Percentiles rank a stretch among this genome's conserved stretches.
Conservation (phyloP, 805 yeast species). For the Pichia cabralensis region DNA sequence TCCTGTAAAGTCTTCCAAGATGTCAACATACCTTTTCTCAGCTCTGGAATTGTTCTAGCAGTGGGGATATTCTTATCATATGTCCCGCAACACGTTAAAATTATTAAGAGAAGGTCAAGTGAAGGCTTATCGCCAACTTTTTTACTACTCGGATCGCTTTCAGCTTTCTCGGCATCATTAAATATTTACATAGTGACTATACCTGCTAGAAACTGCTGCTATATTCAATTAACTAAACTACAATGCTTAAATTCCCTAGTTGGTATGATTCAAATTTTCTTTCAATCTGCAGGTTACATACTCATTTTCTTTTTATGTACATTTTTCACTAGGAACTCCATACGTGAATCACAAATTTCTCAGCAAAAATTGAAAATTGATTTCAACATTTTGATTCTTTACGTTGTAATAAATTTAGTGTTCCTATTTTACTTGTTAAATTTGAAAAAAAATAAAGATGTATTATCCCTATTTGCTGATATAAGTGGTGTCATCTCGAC, state of each 20-base stretch:
- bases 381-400: constrained; percentile 32
- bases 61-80: constrained; percentile 63
- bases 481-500: constrained; percentile 59
- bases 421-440: constrained; percentile 14
- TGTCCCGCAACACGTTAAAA: constrained; percentile 62
- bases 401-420: constrained; percentile 25
- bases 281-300: constrained; percentile 52
- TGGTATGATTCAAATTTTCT: constrained; percentile 55
- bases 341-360: constrained; percentile 37
- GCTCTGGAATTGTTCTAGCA: constrained; percentile 43
- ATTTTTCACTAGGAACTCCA: constrained; percentile 33
- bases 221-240: constrained; percentile 30
- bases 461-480: constrained; percentile 37
- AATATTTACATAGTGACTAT: constrained; percentile 56
- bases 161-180: constrained; percentile 57
- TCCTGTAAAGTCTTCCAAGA: constrained; percentile 37
- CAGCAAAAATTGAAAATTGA: constrained; percentile 31
- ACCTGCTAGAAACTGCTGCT: constrained; percentile 56
- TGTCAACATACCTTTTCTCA: constrained; percentile 42
- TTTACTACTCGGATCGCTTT: constrained; percentile 57
- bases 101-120: constrained; percentile 47
- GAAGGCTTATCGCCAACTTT: constrained; percentile 74
- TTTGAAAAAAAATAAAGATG: constrained; percentile 2
- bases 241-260: constrained; percentile 60
- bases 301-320: constrained; percentile 48